phyloP scores from a whole-genome alignment of 2,329 filamentous ascomycete genomes.

The Colletotrichum caudatum region DNA sequence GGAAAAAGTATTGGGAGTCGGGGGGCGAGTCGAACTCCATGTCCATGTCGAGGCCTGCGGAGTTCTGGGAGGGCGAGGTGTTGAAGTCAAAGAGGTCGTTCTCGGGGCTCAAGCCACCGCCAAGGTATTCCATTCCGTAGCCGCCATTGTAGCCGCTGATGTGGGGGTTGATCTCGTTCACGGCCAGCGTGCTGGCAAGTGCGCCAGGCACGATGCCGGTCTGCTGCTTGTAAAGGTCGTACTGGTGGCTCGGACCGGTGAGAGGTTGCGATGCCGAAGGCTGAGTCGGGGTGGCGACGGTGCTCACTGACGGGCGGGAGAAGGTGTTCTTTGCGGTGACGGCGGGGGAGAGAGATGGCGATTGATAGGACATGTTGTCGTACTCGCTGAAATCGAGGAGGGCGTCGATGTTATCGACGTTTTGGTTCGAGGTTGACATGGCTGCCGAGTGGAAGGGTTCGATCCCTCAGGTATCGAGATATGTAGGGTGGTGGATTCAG shows the following conservation, averaged over 20 bases:
- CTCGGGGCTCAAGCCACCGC: slow-evolving; percentile 68
- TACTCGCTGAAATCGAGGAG: slow-evolving; percentile 73
- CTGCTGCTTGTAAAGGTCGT: slow-evolving; percentile 95
- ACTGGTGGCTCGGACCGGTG: slow-evolving; percentile 90
- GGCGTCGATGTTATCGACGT: slow-evolving; percentile 66
- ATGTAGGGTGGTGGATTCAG: slow-evolving; percentile 2
- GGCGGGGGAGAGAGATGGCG: slow-evolving; percentile 70
- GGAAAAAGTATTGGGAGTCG: slow-evolving; percentile 75
- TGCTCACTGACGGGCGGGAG: slow-evolving; percentile 62
- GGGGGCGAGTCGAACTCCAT: slow-evolving; percentile 64
- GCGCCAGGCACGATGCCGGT: slow-evolving; percentile 91
- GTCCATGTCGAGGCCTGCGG: slow-evolving; percentile 74
- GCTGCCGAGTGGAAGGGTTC: slow-evolving; percentile 35
- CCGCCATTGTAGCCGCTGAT: slow-evolving; percentile 66
- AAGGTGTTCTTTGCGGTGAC: slow-evolving; percentile 66
- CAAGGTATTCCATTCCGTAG: slow-evolving; percentile 62
- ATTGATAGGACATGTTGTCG: slow-evolving; percentile 70
- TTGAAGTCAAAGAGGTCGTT: slow-evolving; percentile 81
- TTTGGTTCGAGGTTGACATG: slow-evolving; percentile 58
- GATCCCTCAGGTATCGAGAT: slow-evolving; percentile 30
- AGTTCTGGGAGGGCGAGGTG: slow-evolving; percentile 72
- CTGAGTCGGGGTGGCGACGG: slow-evolving; percentile 66
- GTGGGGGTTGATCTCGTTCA: slow-evolving; percentile 72
- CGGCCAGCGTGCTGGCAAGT: slow-evolving; percentile 81
- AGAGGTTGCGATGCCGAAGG: slow-evolving; percentile 69